A percentile compares a stretch with the other conserved stretches of the same genome.
These are phyloP conservation scores for Tetratostichococcus sp. DNA, from an alignment of 139 green algal genomes.

Conservation along the genomic window DNA sequence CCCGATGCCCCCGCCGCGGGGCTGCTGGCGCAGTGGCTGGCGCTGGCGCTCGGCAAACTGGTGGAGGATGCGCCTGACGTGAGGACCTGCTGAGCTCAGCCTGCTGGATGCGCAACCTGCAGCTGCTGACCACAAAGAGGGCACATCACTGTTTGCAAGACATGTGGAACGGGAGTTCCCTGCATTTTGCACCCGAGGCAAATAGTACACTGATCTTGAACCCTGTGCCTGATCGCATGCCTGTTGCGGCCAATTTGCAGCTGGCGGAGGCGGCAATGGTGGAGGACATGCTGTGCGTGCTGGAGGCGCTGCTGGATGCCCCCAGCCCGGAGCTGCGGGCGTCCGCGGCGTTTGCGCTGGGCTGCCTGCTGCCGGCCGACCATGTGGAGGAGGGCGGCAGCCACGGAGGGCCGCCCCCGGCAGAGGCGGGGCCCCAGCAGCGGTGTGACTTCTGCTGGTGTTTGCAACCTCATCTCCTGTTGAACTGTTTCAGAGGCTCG, in stretches of 20 bases:
- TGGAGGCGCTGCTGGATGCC: slow-evolving; percentile 40
- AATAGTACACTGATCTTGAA: too few relatives aligned
- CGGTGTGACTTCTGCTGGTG: too few relatives aligned
- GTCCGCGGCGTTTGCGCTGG: slow-evolving; percentile 82
- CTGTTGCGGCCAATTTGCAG: too few relatives aligned
- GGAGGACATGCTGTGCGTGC: slow-evolving; percentile 53
- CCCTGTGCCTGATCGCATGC: too few relatives aligned
- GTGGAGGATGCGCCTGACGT: slow-evolving; percentile 54
- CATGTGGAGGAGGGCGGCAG: slow-evolving; percentile 3
- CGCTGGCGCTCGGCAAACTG: slow-evolving; percentile 86
- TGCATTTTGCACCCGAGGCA: too few relatives aligned
- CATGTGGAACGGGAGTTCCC: too few relatives aligned
- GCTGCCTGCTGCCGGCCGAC: slow-evolving; percentile 58
- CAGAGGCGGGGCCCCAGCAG: background rate
- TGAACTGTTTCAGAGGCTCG: too few relatives aligned
- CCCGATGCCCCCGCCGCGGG: background rate
- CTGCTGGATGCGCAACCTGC: too few relatives aligned
- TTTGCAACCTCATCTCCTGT: too few relatives aligned
- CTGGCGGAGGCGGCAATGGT: slow-evolving; percentile 33
- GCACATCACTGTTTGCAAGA: too few relatives aligned
- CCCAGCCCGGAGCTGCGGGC: slow-evolving; percentile 72
- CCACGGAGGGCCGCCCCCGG: background rate
- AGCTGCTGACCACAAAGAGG: too few relatives aligned
- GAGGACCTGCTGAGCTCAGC: background rate
- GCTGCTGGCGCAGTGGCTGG: slow-evolving; percentile 90